Evolutionary conservation across 2,329 filamentous ascomycete species (phyloP).

Genomic region (Plectosphaerella sp.): DNA sequence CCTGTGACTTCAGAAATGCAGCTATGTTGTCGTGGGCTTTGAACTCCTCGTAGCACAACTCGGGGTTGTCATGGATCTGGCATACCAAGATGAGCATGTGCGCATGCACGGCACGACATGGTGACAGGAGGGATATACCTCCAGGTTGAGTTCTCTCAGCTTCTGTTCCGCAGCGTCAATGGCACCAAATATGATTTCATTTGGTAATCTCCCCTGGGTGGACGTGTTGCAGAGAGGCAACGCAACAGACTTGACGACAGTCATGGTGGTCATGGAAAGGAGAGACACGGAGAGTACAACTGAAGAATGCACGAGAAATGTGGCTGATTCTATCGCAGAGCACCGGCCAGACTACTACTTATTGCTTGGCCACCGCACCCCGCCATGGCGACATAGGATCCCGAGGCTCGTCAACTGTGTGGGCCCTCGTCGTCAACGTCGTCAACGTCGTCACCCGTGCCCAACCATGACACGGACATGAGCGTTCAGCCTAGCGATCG

Average conservation of each 20-base stretch:
- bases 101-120: neutral
- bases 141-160: neutral
- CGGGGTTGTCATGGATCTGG: slow-evolving; percentile 38
- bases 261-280: neutral
- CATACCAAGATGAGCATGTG: neutral
- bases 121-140: neutral
- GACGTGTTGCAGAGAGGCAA: neutral
- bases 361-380: neutral
- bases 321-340: neutral
- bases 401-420: neutral
- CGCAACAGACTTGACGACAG: neutral
- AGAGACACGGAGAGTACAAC: neutral
- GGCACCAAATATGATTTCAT: neutral
- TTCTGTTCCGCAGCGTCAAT: neutral
- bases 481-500: no score
- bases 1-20: slow-evolving; percentile 35
- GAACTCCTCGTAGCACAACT: slow-evolving; percentile 46
- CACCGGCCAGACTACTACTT: no score
- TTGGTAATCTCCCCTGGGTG: neutral
- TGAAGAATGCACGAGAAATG: neutral
- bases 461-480: no score
- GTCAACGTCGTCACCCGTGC: neutral
- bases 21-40: slow-evolving; percentile 46
- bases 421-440: neutral
- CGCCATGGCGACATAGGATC: neutral